A percentile compares a stretch with the other conserved stretches of the same genome.
phyloP scores from a whole-genome alignment of 495 filamentous ascomycete genomes.

The Acidomyces sp. region DNA sequence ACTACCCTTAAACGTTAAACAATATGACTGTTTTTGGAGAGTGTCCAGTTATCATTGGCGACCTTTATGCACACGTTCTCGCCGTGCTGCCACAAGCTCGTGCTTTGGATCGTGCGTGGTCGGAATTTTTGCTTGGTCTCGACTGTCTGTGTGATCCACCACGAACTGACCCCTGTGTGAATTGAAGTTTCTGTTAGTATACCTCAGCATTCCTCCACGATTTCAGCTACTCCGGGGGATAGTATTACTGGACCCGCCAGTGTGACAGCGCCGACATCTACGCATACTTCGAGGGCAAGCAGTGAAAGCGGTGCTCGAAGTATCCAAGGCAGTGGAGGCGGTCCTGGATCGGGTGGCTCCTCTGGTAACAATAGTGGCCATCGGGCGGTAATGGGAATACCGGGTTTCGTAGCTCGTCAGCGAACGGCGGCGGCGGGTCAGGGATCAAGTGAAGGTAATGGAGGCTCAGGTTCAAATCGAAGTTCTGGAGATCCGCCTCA shows the following conservation, averaged over 20 bases:
- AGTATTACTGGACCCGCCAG: neutral
- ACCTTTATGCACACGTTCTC: neutral
- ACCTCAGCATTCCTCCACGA: neutral
- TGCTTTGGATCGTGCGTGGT: conserved; percentile 11
- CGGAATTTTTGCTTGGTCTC: conserved; percentile 1
- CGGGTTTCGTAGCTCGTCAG: neutral
- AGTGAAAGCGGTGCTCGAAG: neutral
- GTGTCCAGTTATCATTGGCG: neutral
- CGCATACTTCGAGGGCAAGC: neutral
- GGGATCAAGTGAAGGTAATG: neutral
- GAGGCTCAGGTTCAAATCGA: neutral
- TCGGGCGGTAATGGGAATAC: no score
- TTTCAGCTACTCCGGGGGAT: neutral
- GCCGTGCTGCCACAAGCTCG: conserved; percentile 8
- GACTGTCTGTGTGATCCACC: conserved; percentile 2
- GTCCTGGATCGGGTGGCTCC: neutral
- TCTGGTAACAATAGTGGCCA: no score
- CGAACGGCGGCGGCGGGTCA: neutral
- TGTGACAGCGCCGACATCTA: neutral
- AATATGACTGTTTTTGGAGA: neutral
- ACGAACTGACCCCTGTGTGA: neutral
- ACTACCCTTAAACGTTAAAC: conserved; percentile 3
- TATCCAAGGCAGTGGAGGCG: neutral
- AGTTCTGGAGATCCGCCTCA: neutral
- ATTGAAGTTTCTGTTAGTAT: neutral